phyloP scores from a whole-genome alignment of 225 moss, liverwort and hornwort species.

The Marchantia paleacea region DNA sequence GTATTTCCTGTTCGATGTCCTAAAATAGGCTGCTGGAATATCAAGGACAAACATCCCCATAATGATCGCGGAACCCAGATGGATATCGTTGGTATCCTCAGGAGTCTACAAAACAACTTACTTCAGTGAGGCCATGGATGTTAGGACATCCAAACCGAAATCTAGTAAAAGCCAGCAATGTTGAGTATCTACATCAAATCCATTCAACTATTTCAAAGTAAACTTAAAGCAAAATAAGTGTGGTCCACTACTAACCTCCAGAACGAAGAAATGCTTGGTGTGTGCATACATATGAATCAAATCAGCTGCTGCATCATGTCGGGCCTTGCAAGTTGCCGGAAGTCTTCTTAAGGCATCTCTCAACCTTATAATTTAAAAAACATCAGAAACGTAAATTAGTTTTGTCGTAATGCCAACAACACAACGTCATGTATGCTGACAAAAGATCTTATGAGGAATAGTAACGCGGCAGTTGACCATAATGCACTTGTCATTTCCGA shows the following conservation, averaged over 20 bases:
- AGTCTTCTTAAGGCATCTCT: slow-evolving; percentile 86
- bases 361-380: slow-evolving; percentile 54
- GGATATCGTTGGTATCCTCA: background rate
- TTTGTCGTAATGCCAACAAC: no score
- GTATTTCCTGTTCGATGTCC: no score
- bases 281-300: slow-evolving; percentile 93
- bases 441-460: no score
- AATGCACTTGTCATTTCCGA: no score
- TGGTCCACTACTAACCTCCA: slow-evolving; percentile 50
- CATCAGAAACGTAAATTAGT: no score
- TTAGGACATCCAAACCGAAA: no score
- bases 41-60: no score
- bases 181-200: background rate
- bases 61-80: no score
- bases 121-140: background rate
- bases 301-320: slow-evolving; percentile 99
- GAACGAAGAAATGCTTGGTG: slow-evolving; percentile 75
- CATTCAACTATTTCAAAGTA: background rate
- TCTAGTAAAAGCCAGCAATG: no score
- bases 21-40: no score
- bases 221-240: background rate
- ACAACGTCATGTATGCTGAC: no score
- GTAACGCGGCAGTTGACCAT: no score
- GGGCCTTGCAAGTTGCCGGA: slow-evolving; percentile 77
- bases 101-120: background rate